Evolutionary conservation across 768 basidiomycete species (phyloP).

Genomic region (Mycena latifolia): DNA sequence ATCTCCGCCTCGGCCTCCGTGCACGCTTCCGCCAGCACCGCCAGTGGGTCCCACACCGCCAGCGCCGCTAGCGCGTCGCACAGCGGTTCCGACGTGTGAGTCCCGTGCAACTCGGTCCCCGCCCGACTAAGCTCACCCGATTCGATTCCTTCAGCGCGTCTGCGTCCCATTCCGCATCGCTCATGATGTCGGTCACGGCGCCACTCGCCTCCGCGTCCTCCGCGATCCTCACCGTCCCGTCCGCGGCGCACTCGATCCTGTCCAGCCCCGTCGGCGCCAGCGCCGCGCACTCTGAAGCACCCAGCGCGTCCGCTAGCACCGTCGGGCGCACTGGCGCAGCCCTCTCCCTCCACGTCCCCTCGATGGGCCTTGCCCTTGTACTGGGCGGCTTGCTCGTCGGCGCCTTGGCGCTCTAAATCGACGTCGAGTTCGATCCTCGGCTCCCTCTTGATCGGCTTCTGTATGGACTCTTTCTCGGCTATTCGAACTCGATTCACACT

Average conservation of each 20-base stretch:
- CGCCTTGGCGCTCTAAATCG: constrained; percentile 1
- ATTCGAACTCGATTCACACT: no score
- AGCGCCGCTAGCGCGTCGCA: neutral
- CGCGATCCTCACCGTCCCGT: neutral
- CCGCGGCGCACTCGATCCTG: neutral
- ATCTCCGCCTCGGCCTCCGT: neutral
- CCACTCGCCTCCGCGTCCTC: neutral
- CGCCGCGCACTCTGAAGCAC: neutral
- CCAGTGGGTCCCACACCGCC: neutral
- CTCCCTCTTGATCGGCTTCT: neutral
- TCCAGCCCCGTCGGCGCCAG: neutral
- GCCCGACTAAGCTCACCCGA: no score
- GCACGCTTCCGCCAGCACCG: neutral
- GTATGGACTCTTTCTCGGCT: no score
- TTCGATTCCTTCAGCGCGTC: neutral
- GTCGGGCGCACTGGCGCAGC: neutral
- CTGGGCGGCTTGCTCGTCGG: neutral
- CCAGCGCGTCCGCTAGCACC: neutral
- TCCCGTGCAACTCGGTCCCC: neutral
- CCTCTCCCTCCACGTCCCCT: neutral
- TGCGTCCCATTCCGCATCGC: neutral
- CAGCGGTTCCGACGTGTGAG: neutral
- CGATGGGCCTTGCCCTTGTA: neutral
- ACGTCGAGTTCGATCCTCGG: no score
- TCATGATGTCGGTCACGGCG: neutral